Evolutionary conservation across 2,329 filamentous ascomycete species (phyloP).

Genomic region (Colletotrichum sp.): DNA sequence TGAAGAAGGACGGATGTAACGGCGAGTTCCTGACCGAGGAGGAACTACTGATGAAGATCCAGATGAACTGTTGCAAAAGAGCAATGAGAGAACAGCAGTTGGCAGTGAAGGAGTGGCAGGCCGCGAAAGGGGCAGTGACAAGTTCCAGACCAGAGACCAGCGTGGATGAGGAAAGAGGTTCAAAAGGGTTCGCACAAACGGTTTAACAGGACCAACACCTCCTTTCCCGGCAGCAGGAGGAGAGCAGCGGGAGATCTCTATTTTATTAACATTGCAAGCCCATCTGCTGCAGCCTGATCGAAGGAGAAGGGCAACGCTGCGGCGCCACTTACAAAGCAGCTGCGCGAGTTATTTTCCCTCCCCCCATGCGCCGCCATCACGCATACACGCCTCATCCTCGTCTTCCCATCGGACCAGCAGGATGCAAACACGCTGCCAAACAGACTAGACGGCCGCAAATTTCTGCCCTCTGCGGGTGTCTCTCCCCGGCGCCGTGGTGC

Average conservation of each 20-base stretch:
- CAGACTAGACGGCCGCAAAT: neutral
- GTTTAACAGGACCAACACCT: neutral
- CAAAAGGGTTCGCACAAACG: neutral
- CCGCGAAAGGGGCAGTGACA: neutral
- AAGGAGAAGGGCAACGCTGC: neutral
- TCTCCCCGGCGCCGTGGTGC: neutral
- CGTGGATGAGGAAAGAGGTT: neutral
- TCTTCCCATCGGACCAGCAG: neutral
- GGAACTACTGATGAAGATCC: neutral
- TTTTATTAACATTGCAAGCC: neutral
- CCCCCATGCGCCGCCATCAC: neutral
- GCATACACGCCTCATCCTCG: neutral
- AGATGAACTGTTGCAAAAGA: neutral
- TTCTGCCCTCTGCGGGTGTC: neutral
- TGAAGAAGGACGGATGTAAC: neutral
- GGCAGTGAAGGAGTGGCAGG: constrained; percentile 4
- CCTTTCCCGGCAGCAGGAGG: neutral
- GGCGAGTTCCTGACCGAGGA: neutral
- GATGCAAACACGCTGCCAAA: neutral
- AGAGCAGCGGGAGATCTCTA: neutral
- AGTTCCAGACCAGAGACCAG: constrained; percentile 14
- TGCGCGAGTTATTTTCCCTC: neutral
- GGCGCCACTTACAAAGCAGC: neutral
- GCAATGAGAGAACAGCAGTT: neutral
- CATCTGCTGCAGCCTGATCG: neutral